Conservation (phyloP, 1,284 basidiomycete species). For the Microbotryomycetes sp. region DNA sequence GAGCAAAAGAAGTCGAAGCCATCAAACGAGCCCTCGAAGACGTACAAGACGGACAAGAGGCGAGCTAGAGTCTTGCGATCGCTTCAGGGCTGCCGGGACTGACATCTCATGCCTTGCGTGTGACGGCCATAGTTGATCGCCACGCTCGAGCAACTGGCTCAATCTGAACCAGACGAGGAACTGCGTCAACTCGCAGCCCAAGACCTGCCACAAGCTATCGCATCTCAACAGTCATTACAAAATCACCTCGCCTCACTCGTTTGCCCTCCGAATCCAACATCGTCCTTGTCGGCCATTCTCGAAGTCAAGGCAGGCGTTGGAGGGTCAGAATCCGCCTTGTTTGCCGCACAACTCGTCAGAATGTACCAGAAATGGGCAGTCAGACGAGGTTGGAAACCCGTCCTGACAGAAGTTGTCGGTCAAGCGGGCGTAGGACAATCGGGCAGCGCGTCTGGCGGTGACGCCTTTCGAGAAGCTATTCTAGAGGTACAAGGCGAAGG, state of each 20-base stretch:
- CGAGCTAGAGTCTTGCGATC: not conserved
- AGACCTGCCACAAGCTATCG: conserved; percentile 55
- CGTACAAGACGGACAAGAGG: conserved; percentile 16
- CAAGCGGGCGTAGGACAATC: conserved; percentile 18
- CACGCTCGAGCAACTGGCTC: conserved; percentile 13
- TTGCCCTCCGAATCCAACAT: conserved; percentile 60
- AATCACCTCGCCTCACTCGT: conserved; percentile 60
- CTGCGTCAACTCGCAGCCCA: conserved; percentile 68
- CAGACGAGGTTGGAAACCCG: conserved; percentile 42
- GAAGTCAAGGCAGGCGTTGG: conserved; percentile 92
- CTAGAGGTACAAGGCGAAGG: conserved; percentile 70
- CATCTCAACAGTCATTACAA: conserved; percentile 49
- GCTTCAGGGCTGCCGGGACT: not conserved
- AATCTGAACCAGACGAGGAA: conserved; percentile 50
- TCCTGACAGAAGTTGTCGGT: conserved; percentile 36
- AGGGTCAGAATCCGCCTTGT: conserved; percentile 79
- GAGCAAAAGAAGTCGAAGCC: conserved; percentile 10
- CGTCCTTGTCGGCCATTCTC: conserved; percentile 65
- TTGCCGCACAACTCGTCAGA: conserved; percentile 66
- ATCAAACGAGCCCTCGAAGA: conserved; percentile 6
- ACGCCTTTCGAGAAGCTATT: conserved; percentile 56
- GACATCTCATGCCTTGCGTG: not conserved
- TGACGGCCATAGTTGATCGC: conserved; percentile 23
- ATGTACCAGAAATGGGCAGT: conserved; percentile 73
- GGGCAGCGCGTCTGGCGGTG: no score